Conservation (phyloP, 208 protist species). For the Tritrichomonas foetus region DNA sequence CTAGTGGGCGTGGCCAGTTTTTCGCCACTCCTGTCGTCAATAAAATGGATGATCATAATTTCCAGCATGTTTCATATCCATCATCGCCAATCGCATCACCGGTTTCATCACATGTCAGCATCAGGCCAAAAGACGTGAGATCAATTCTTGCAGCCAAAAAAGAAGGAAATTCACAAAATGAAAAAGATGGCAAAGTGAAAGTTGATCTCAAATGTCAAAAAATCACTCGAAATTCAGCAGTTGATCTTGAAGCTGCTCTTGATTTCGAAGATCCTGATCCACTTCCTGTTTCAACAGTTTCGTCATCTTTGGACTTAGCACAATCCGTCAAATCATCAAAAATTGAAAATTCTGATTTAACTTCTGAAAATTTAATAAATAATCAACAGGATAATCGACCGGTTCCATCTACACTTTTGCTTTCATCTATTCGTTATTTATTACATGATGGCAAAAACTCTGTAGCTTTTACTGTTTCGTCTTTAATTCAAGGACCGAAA, state of each 20-base stretch:
- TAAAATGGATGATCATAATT: too few relatives aligned
- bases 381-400: neutral
- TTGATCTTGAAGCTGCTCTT: neutral
- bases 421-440: neutral
- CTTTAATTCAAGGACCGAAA: conserved; percentile 46
- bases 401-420: neutral
- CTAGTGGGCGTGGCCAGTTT: neutral
- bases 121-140: neutral
- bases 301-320: neutral
- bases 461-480: conserved; percentile 43
- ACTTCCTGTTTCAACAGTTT: neutral
- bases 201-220: neutral
- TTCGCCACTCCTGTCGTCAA: neutral
- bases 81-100: neutral
- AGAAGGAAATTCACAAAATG: neutral
- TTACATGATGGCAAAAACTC: conserved; percentile 4
- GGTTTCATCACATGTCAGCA: neutral
- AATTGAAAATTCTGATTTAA: neutral
- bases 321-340: neutral
- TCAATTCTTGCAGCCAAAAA: neutral
- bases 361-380: neutral
- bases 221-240: neutral
- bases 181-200: neutral
- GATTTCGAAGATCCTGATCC: conserved; percentile 23
- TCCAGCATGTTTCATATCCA: neutral